A percentile compares a stretch with the other conserved stretches of the same genome.
These are phyloP conservation scores for Adansonia madagascariensis DNA, from an alignment of 441 rosid species.

Conservation along the genomic window DNA sequence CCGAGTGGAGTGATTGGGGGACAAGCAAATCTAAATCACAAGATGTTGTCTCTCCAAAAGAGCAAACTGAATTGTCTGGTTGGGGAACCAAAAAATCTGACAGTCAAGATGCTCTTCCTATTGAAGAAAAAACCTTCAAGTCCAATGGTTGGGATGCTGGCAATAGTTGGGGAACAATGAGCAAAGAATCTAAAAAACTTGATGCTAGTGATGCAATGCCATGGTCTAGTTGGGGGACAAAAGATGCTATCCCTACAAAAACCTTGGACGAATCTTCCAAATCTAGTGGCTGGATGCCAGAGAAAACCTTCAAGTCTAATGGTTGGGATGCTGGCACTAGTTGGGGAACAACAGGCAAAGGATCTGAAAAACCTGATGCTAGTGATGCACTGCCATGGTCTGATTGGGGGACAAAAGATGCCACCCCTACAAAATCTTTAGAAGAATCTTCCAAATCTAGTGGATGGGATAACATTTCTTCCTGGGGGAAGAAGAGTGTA, in stretches of 20 bases:
- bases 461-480: constrained; percentile 20
- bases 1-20: constrained; percentile 20
- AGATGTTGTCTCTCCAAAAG: constrained; percentile 1
- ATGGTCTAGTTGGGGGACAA: constrained; percentile 31
- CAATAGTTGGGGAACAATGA: constrained; percentile 29
- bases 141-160: constrained; percentile 38
- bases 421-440: constrained; percentile 15
- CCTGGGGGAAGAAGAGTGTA: constrained; percentile 11
- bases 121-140: constrained; percentile 28
- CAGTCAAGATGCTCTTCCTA: constrained; percentile 15
- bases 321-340: constrained; percentile 36
- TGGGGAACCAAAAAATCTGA: constrained; percentile 43
- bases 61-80: constrained; percentile 31
- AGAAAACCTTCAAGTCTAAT: constrained; percentile 33
- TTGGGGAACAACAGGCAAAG: constrained; percentile 28
- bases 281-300: constrained; percentile 21
- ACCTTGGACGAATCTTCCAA: constrained; percentile 7
- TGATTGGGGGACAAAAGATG: constrained; percentile 31
- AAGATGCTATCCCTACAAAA: constrained; percentile 20
- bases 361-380: constrained; percentile 33
- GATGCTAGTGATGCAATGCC: constrained; percentile 25
- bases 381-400: constrained; percentile 20
- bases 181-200: constrained; percentile 31
- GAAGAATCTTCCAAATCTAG: not conserved
- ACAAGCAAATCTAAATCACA: constrained; percentile 18